Base-by-base conservation (phyloP, 106 monocot genomes). In the Alisma plantagoaquatica region DNA sequence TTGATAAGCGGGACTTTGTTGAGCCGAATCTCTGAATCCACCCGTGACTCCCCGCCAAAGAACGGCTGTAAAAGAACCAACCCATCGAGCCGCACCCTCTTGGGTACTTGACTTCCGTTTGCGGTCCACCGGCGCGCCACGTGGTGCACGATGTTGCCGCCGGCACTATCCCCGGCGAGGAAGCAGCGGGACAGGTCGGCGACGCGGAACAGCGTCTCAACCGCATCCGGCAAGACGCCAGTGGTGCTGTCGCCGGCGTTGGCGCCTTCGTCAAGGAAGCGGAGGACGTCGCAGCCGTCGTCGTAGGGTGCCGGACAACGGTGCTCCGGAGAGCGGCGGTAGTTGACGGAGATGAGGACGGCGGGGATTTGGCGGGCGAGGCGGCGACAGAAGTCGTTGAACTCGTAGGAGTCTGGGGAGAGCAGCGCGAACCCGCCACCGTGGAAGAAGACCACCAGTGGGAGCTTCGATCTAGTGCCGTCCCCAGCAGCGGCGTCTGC, bases 391-490 rank as follows among this genome's bases (percentile, higher is more conserved):
- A 62, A 15, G 21, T 14, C 46, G 53, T 82, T 65, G 51, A 51
- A 73, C 23, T 33, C 31, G 15, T 10, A 1, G 23, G 59, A 62
- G 3, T 62, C 51, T 5, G 73, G 14, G 7, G 77, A 70, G 57
- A 60, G 51, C 49, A 70, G 49, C 27, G 65, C 41, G 77, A 82
- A 82, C 0, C 77, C 77, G 29, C 82, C 77, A 33, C 82, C 82
- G 19, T 82, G 82, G 65, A 82, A 73, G 66, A 70, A 70, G 22
- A 77, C 66, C 27, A 77, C 10, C 9, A 73, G 30, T 18, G 78
- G 73, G 26, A 65, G 14, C 50, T n/a, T n/a, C n/a, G n/a, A n/a
- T n/a, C n/a, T n/a, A n/a, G n/a, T n/a, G n/a, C n/a, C n/a, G 19
- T 27, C n/a, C 19, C 23, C 25, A 43, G 22, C 2, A 21, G 32